phyloP scores from a whole-genome alignment of 1,139 yeast species.

The Sugiyamaella paludigena region DNA sequence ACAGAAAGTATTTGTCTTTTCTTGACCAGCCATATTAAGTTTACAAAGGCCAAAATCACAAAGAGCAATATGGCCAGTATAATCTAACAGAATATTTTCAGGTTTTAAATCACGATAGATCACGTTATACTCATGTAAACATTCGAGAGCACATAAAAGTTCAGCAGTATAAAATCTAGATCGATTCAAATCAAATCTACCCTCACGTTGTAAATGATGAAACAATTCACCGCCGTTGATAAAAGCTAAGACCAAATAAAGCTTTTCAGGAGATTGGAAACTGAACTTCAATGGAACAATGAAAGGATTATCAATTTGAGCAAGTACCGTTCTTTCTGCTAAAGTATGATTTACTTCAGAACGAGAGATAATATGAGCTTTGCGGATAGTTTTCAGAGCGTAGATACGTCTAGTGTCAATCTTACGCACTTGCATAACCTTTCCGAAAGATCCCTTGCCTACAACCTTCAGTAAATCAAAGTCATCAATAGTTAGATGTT shows the following conservation, averaged over 20 bases:
- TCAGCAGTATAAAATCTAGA: slow-evolving; percentile 94
- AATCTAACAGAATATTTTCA: slow-evolving; percentile 87
- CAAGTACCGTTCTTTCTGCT: slow-evolving; percentile 93
- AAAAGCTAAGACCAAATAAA: slow-evolving; percentile 85
- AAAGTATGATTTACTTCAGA: slow-evolving; percentile 94
- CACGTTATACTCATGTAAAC: slow-evolving; percentile 84
- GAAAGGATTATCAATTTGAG: slow-evolving; percentile 92
- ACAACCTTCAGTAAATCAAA: slow-evolving; percentile 91
- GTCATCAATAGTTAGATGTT: slow-evolving; percentile 80
- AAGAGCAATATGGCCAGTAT: slow-evolving; percentile 94
- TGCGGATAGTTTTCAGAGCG: slow-evolving; percentile 89
- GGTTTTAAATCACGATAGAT: slow-evolving; percentile 95
- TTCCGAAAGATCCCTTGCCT: slow-evolving; percentile 97
- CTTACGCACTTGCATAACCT: slow-evolving; percentile 97
- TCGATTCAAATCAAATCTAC: slow-evolving; percentile 83
- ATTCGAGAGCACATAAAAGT: slow-evolving; percentile 85
- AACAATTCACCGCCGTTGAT: slow-evolving; percentile 97
- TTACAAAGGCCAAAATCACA: slow-evolving; percentile 97
- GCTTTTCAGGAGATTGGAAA: slow-evolving; percentile 92
- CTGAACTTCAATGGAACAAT: slow-evolving; percentile 96
- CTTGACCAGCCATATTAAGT: slow-evolving; percentile 84
- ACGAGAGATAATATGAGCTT: slow-evolving; percentile 89
- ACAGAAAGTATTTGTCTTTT: slow-evolving; percentile 90
- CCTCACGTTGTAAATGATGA: slow-evolving; percentile 89
- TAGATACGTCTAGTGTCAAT: slow-evolving; percentile 92